These are phyloP conservation scores for Phytophthora lateralis DNA, from an alignment of 352 stramenopile species.

Conservation along the genomic window DNA sequence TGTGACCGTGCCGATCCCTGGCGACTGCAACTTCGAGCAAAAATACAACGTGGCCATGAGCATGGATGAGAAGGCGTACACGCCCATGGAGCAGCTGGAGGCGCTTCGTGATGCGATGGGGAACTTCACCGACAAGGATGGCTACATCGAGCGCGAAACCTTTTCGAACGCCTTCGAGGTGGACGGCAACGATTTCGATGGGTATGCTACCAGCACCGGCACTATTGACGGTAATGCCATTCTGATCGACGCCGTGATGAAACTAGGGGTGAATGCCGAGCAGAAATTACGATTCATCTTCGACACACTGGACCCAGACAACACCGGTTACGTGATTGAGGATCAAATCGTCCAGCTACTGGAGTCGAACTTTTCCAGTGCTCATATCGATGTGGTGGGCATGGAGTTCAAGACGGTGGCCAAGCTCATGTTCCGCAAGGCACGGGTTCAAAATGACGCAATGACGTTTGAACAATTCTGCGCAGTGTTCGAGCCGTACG, in stretches of 20 bases:
- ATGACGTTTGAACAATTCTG: constrained; percentile 82
- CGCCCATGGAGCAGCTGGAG: constrained; percentile 64
- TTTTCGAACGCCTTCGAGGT: constrained; percentile 83
- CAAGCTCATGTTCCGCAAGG: constrained; percentile 74
- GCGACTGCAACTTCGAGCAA: constrained; percentile 70
- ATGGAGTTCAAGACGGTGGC: constrained; percentile 73
- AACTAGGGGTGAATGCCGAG: constrained; percentile 73
- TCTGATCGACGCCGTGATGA: constrained; percentile 79
- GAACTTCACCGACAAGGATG: constrained; percentile 61
- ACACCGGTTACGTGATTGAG: constrained; percentile 55
- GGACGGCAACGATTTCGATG: constrained; percentile 51
- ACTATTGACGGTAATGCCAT: constrained; percentile 78
- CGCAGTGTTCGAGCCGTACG: constrained; percentile 74
- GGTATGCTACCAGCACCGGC: constrained; percentile 55
- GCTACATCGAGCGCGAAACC: constrained; percentile 72
- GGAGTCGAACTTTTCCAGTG: constrained; percentile 72
- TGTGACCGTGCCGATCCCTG: constrained; percentile 65
- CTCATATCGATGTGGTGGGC: constrained; percentile 75
- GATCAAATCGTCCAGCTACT: constrained; percentile 72
- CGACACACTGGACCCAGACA: constrained; percentile 71
- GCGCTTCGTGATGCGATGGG: constrained; percentile 74
- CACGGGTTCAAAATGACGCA: constrained; percentile 49
- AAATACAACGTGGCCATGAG: constrained; percentile 73
- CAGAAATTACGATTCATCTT: constrained; percentile 88
- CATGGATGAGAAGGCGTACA: constrained; percentile 53